Base-by-base conservation (phyloP, 106 monocot genomes). In the Acorus calamus region DNA sequence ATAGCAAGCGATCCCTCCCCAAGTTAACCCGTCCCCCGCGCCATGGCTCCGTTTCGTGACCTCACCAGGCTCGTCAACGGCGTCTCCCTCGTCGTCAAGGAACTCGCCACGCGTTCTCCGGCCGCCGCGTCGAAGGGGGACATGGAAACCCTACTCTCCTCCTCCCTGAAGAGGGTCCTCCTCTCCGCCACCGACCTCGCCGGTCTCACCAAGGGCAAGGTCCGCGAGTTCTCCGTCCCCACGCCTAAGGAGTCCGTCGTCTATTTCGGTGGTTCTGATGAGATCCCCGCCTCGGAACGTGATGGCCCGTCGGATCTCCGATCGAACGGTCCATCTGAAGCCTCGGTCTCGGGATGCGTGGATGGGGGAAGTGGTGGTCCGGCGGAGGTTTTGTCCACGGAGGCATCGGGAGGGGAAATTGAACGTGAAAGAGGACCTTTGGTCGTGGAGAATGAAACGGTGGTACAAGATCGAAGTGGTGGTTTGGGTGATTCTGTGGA, bases 61-160 rank as follows among this genome's bases (percentile, higher is more conserved):
- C 69, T 89, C 74, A 72, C 77, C 11, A 66, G 87, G 47, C 73
- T 96, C 75, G 72, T 72, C 64, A 62, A 79, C 57, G 96, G 96
- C 50, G 76, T 73, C 53, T 51, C 80, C 48, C 81, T 96, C 57
- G 87, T 96, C 11, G 76, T 74, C 57, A 46, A 14, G 13, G 91
- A 96, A 68, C 66, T 76, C 5, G 66, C 76, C 57, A 71, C 67
- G 59, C 70, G 84, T 9, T 81, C 84, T 13, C 67, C 11, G 1
- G 53, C 70, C 63, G 75, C 72, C 60, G 77, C 79, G 2, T 69
- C 62, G 4, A 8, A 72, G 4, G 82, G 79, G 7, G 76, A 70
- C 55, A 47, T 94, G 70, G 73, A 76, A 44, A 52, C 70, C 64
- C 49, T 76, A 12, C 9, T 81, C 61, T 63, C 76, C 14, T 60